phyloP scores from a whole-genome alignment of 805 yeast genomes.

The Torulaspora franciscae region DNA sequence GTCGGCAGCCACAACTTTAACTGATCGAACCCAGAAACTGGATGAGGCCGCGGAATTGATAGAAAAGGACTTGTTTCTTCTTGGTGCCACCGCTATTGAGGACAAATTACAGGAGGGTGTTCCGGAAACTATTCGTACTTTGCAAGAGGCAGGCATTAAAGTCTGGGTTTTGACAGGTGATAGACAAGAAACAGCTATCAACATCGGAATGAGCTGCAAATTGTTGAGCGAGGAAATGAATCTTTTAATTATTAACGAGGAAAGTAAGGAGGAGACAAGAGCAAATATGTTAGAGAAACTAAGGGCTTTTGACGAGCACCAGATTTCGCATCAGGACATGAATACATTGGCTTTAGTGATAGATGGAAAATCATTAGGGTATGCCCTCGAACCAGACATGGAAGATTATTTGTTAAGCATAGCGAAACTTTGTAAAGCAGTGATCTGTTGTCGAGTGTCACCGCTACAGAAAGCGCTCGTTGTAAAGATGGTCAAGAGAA shows the following conservation, averaged over 20 bases:
- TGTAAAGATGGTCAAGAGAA: slow-evolving; percentile 86
- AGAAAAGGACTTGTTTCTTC: slow-evolving; percentile 68
- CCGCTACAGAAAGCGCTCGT: slow-evolving; percentile 96
- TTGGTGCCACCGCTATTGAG: slow-evolving; percentile 98
- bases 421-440: slow-evolving; percentile 88
- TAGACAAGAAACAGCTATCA: slow-evolving; percentile 96
- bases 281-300: slow-evolving; percentile 70
- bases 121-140: slow-evolving; percentile 91
- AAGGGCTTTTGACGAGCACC: slow-evolving; percentile 63
- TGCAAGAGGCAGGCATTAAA: slow-evolving; percentile 95
- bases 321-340: slow-evolving; percentile 60
- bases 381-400: slow-evolving; percentile 74
- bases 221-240: slow-evolving; percentile 94
- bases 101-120: slow-evolving; percentile 98
- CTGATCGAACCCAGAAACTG: slow-evolving; percentile 64
- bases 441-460: slow-evolving; percentile 95
- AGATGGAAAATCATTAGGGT: slow-evolving; percentile 88
- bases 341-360: slow-evolving; percentile 84
- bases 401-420: slow-evolving; percentile 74
- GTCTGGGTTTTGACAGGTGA: slow-evolving; percentile 98
- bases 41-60: slow-evolving; percentile 88
- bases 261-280: slow-evolving; percentile 67
- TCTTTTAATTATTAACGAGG: slow-evolving; percentile 82
- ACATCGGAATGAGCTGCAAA: slow-evolving; percentile 97
- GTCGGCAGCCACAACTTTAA: slow-evolving; percentile 77